A percentile compares a stretch with the other conserved stretches of the same genome.
Conservation (phyloP, 805 yeast species). For the Nakazawaea ernobii region DNA sequence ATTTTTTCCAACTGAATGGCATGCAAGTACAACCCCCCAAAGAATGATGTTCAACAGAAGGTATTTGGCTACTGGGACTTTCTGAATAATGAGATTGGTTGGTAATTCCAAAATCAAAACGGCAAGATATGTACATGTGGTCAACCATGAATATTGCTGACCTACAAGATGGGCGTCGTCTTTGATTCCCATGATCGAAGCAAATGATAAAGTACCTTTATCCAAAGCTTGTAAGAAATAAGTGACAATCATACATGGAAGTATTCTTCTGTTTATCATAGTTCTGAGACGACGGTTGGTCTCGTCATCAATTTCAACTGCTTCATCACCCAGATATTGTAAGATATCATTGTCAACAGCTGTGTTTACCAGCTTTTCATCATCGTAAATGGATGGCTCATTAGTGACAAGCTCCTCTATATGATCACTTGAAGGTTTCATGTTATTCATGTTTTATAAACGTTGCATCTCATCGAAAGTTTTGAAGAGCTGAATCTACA, state of each 20-base stretch:
- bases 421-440: conserved; percentile 2
- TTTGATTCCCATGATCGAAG: conserved; percentile 20
- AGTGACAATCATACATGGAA: conserved; percentile 45
- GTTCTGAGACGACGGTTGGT: conserved; percentile 19
- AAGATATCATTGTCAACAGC: conserved; percentile 2
- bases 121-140: conserved; percentile 28
- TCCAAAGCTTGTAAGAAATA: conserved; percentile 54
- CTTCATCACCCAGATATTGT: conserved; percentile 3
- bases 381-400: neutral
- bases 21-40: conserved; percentile 43
- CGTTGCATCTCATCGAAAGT: too few relatives aligned
- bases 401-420: neutral
- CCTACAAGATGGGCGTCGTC: conserved; percentile 23
- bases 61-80: conserved; percentile 31
- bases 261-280: conserved; percentile 21
- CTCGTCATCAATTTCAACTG: conserved; percentile 22
- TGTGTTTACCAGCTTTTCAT: neutral
- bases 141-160: conserved; percentile 17
- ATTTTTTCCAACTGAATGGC: conserved; percentile 39
- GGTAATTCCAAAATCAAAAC: conserved; percentile 34
- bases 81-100: conserved; percentile 26
- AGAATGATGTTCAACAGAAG: conserved; percentile 21
- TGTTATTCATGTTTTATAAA: too few relatives aligned
- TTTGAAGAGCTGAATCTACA: too few relatives aligned
- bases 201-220: conserved; percentile 35